A percentile compares a stretch with the other conserved stretches of the same genome.
Evolutionary conservation across 192 early-diverging fungal genomes (phyloP).

Genomic region (Coemansia sp.): DNA sequence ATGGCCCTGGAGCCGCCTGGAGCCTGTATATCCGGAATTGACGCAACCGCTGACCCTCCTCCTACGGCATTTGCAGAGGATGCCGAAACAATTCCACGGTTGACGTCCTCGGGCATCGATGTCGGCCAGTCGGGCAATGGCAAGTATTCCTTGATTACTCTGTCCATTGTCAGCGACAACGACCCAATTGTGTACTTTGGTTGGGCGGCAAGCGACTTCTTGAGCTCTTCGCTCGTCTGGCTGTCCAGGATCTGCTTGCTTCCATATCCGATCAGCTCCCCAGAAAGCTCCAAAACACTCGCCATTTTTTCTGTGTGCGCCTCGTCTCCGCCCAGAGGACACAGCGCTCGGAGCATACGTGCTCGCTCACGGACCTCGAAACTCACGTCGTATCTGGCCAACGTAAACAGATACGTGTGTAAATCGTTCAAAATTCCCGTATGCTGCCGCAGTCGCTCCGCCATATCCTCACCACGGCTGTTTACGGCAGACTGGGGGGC

Average conservation of each 20-base stretch:
- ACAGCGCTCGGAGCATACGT: constrained; percentile 57
- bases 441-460: constrained; percentile 9
- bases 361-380: constrained; percentile 91
- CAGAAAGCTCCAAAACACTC: constrained; percentile 5
- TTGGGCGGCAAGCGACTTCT: not conserved
- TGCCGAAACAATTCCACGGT: constrained; percentile 15
- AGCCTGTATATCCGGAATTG: not conserved
- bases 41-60: not conserved
- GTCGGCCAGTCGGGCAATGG: constrained; percentile 80
- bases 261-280: constrained; percentile 23
- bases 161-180: constrained; percentile 64
- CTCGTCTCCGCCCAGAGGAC: constrained; percentile 34
- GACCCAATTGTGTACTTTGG: constrained; percentile 61
- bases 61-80: not conserved
- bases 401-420: constrained; percentile 75
- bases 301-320: constrained; percentile 25
- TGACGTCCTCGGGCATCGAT: constrained; percentile 9
- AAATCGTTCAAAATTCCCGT: constrained; percentile 34
- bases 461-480: constrained; percentile 8
- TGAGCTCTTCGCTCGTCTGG: not conserved
- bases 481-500: not conserved
- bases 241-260: constrained; percentile 3
- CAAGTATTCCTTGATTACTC: constrained; percentile 66
- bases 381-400: constrained; percentile 87
- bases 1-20: constrained; percentile 22